Percentiles rank a stretch among this genome's conserved stretches.
Conservation (phyloP, 164 flowering plant genomes). For the Euptelea pleiosperma region DNA sequence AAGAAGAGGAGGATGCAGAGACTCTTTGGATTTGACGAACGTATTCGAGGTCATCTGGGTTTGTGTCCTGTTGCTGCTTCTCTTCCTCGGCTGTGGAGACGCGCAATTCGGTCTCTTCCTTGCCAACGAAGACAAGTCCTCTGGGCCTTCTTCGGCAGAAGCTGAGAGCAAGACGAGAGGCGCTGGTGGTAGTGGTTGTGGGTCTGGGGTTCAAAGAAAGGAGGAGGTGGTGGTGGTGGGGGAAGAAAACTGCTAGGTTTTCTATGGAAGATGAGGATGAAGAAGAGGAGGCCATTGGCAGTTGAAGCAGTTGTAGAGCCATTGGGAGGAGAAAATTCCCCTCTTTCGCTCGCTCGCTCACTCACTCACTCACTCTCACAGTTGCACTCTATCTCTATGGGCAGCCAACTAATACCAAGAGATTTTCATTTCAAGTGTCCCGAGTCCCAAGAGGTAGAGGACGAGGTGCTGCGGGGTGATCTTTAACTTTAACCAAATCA, state of each 20-base stretch:
- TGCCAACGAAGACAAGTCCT: constrained; percentile 20
- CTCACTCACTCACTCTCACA: too few species aligned
- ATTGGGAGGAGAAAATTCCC: constrained; percentile 6
- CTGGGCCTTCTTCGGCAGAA: background rate
- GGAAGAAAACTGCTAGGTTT: constrained; percentile 2
- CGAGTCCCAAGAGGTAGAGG: too few species aligned
- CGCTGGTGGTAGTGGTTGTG: background rate
- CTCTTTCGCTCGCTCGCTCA: too few species aligned
- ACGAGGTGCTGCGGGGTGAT: too few species aligned
- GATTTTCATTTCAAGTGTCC: too few species aligned
- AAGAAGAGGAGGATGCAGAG: constrained; percentile 3
- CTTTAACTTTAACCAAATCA: too few species aligned
- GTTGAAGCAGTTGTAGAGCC: constrained; percentile 16
- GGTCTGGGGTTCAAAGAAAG: background rate
- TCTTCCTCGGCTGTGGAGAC: constrained; percentile 16
- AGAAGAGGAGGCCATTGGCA: constrained; percentile 6
- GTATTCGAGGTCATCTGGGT: constrained; percentile 48
- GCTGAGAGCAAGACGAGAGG: background rate
- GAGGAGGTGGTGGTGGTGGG: background rate
- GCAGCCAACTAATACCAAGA: too few species aligned
- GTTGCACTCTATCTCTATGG: too few species aligned
- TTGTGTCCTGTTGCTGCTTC: constrained; percentile 16
- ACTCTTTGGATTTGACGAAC: constrained; percentile 56
- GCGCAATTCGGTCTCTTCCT: constrained; percentile 35
- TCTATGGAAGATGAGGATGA: constrained; percentile 6